These are phyloP conservation scores for Neurospora hispaniola DNA, from an alignment of 495 filamentous ascomycete genomes.

Conservation along the genomic window DNA sequence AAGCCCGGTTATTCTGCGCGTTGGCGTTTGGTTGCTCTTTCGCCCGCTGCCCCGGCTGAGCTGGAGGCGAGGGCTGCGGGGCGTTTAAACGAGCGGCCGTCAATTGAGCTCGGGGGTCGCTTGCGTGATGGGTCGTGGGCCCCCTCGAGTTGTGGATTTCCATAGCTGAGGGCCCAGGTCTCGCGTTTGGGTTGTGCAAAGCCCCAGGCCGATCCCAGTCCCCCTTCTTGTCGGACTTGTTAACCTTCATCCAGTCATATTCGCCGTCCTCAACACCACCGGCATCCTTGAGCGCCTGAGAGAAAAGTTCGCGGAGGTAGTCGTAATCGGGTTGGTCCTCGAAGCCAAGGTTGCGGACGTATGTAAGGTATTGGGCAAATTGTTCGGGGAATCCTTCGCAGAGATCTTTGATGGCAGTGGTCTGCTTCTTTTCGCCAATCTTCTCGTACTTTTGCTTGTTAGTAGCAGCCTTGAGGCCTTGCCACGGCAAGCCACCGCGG, in stretches of 20 bases:
- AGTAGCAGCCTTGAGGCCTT: constrained; percentile 95
- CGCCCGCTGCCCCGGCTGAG: constrained; percentile 58
- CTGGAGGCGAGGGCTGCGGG: constrained; percentile 82
- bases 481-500: constrained; percentile 91
- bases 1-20: constrained; percentile 15
- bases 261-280: constrained; percentile 96
- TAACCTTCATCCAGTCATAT: constrained; percentile 99
- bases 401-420: constrained; percentile 90
- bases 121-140: constrained; percentile 49
- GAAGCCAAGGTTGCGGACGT: constrained; percentile 95
- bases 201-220: constrained; percentile 53
- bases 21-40: constrained; percentile 73
- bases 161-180: constrained; percentile 65
- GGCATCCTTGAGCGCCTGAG: constrained; percentile 87
- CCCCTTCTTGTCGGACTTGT: constrained; percentile 88
- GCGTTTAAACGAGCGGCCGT: constrained; percentile 94
- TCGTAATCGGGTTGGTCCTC: constrained; percentile 99
- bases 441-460: constrained; percentile 99
- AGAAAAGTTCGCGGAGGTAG: constrained; percentile 91
- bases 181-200: constrained; percentile 61
- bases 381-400: constrained; percentile 96
- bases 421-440: constrained; percentile 99
- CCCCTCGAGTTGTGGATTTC: constrained; percentile 58
- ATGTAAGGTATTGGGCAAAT: constrained; percentile 93
- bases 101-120: constrained; percentile 44